Conservation (phyloP, 495 filamentous ascomycete species). For the Corynascus novoguineensis region DNA sequence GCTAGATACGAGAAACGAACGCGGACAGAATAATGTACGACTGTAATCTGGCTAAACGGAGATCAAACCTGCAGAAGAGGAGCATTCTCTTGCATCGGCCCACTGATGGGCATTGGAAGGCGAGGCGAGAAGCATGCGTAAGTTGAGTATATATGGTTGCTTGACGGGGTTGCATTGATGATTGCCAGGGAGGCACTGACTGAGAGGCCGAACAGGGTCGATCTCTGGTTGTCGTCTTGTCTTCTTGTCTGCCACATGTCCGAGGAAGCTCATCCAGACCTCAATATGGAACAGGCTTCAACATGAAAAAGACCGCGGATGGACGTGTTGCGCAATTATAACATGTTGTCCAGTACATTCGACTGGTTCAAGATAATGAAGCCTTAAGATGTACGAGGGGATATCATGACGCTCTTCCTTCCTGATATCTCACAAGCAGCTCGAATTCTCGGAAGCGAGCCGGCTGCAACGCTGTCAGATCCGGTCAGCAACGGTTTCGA, state of each 20-base stretch:
- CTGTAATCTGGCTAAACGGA: constrained; percentile 44
- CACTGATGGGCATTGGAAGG: constrained; percentile 10
- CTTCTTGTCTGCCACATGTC: constrained; percentile 18
- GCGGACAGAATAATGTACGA: constrained; percentile 14
- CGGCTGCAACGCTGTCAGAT: constrained; percentile 13
- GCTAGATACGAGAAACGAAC: constrained; percentile 17
- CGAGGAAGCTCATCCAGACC: constrained; percentile 23
- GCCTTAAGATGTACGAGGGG: no score
- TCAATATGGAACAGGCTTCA: constrained; percentile 18
- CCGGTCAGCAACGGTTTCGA: constrained; percentile 1
- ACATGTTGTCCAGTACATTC: no score
- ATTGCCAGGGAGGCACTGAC: neutral
- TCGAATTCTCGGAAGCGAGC: constrained; percentile 19
- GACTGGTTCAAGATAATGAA: no score
- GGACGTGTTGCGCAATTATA: no score
- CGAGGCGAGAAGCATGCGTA: neutral
- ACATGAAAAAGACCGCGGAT: no score
- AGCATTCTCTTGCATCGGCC: constrained; percentile 16
- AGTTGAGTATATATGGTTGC: neutral
- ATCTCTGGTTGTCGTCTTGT: neutral
- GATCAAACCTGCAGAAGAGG: constrained; percentile 38
- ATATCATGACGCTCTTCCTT: no score
- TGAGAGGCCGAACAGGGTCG: neutral
- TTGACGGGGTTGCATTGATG: constrained; percentile 3
- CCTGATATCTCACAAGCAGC: neutral